A percentile compares a stretch with the other conserved stretches of the same genome.
Evolutionary conservation across 371 early-diverging fungal genomes (phyloP).

Genomic region (Rhizopus delemar): DNA sequence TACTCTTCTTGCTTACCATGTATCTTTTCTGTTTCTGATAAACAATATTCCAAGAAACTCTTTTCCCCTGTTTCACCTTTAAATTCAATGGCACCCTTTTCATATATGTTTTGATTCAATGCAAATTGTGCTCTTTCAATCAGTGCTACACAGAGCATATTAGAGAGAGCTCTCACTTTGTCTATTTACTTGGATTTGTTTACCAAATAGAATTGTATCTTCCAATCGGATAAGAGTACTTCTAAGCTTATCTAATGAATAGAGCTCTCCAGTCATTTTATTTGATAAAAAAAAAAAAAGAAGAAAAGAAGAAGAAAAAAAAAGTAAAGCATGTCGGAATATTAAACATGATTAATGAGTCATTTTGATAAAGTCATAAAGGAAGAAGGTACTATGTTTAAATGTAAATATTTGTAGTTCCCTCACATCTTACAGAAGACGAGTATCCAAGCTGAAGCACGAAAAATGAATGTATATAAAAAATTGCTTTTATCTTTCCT

Average conservation of each 20-base stretch:
- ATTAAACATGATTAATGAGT: no score
- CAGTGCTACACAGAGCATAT: constrained; percentile 56
- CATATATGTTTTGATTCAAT: constrained; percentile 77
- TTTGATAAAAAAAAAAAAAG: no score
- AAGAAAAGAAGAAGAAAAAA: no score
- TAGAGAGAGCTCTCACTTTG: no score
- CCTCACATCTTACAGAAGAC: no score
- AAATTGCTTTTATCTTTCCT: no score
- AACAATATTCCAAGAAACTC: constrained; percentile 86
- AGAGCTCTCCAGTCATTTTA: constrained; percentile 3
- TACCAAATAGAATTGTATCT: constrained; percentile 95
- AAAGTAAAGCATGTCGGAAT: no score
- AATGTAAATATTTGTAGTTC: no score
- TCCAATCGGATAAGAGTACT: constrained; percentile 84
- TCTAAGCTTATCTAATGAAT: constrained; percentile 58
- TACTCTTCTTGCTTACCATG: constrained; percentile 65
- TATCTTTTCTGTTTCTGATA: constrained; percentile 88
- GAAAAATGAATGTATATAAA: no score
- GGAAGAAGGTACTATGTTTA: neutral
- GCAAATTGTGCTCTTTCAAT: constrained; percentile 94
- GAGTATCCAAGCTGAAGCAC: no score
- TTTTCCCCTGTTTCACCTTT: constrained; percentile 55
- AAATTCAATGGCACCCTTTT: constrained; percentile 67
- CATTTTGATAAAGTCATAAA: neutral
- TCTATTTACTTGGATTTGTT: neutral